These are phyloP conservation scores for Pisolithus thermaeus DNA, from an alignment of 1,284 basidiomycete genomes.

Conservation along the genomic window DNA sequence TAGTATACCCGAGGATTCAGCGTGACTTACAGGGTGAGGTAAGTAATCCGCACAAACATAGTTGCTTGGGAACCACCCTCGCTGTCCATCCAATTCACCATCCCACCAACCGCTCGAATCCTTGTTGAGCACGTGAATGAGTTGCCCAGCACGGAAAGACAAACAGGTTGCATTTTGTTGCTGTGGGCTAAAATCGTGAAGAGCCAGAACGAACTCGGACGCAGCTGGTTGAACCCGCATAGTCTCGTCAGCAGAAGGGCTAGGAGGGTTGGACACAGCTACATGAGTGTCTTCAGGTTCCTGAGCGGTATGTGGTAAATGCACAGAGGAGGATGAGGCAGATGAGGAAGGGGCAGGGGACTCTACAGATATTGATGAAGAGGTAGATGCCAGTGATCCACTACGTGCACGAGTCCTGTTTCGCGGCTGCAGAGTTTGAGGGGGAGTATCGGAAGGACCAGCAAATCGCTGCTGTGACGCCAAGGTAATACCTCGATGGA, in stretches of 20 bases:
- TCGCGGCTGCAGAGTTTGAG: slow-evolving; percentile 6
- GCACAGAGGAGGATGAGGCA: slow-evolving; percentile 47
- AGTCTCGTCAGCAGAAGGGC: slow-evolving; percentile 38
- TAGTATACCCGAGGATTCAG: slow-evolving; percentile 3
- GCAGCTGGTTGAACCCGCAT: slow-evolving; percentile 31
- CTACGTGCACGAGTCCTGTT: slow-evolving; percentile 35
- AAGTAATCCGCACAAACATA: slow-evolving; percentile 66
- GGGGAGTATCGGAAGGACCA: slow-evolving; percentile 10
- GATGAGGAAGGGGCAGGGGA: slow-evolving; percentile 53
- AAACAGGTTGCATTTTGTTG: slow-evolving; percentile 77
- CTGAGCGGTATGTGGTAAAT: slow-evolving; percentile 24
- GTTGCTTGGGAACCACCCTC: slow-evolving; percentile 99
- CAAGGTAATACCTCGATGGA: slow-evolving; percentile 12
- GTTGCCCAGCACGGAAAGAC: slow-evolving; percentile 82
- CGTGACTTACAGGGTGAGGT: slow-evolving; percentile 35
- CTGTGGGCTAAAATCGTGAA: slow-evolving; percentile 81
- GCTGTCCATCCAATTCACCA: slow-evolving; percentile 78
- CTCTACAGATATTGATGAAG: slow-evolving; percentile 48
- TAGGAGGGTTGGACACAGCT: slow-evolving; percentile 25
- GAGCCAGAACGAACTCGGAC: slow-evolving; percentile 73
- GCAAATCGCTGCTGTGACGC: slow-evolving; percentile 18
- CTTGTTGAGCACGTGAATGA: slow-evolving; percentile 84
- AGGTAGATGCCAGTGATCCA: slow-evolving; percentile 48
- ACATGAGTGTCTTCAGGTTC: slow-evolving; percentile 7
- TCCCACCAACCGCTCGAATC: slow-evolving; percentile 98